A percentile compares a stretch with the other conserved stretches of the same genome.
Evolutionary conservation across 2,329 filamentous ascomycete species (phyloP).

Genomic region (Phialocephala subalpina): DNA sequence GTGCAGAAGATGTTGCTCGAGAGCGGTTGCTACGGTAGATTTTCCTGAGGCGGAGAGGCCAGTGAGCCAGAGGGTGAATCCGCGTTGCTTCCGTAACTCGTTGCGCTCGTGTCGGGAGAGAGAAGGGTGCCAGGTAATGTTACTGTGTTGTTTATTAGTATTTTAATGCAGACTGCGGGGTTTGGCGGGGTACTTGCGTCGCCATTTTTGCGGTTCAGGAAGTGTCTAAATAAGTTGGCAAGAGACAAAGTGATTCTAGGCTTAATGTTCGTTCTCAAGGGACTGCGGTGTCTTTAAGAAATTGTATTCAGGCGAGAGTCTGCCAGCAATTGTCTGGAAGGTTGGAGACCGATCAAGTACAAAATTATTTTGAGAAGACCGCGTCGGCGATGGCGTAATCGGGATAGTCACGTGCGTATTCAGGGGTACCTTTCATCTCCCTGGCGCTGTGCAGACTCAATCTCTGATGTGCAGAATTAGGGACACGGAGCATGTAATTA

Average conservation of each 20-base stretch:
- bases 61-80: conserved; percentile 97
- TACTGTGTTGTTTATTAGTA: conserved; percentile 58
- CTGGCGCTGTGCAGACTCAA: no score
- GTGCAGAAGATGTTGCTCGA: conserved; percentile 96
- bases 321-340: not conserved
- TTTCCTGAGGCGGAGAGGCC: conserved; percentile 96
- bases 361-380: not conserved
- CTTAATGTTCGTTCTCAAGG: no score
- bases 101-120: conserved; percentile 82
- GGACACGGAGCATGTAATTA: not conserved
- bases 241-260: no score
- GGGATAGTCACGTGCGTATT: not conserved
- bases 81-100: conserved; percentile 79
- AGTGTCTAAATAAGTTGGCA: not conserved
- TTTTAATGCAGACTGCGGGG: conserved; percentile 28
- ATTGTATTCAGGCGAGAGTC: not conserved
- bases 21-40: conserved; percentile 93
- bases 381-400: conserved; percentile 1
- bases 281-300: not conserved
- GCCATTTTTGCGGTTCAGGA: conserved; percentile 30
- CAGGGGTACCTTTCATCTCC: no score
- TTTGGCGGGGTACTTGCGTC: conserved; percentile 42
- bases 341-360: not conserved
- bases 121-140: conserved; percentile 87
- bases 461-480: no score